phyloP scores from a whole-genome alignment of 2,329 filamentous ascomycete species.

The Aspergillus sp. region DNA sequence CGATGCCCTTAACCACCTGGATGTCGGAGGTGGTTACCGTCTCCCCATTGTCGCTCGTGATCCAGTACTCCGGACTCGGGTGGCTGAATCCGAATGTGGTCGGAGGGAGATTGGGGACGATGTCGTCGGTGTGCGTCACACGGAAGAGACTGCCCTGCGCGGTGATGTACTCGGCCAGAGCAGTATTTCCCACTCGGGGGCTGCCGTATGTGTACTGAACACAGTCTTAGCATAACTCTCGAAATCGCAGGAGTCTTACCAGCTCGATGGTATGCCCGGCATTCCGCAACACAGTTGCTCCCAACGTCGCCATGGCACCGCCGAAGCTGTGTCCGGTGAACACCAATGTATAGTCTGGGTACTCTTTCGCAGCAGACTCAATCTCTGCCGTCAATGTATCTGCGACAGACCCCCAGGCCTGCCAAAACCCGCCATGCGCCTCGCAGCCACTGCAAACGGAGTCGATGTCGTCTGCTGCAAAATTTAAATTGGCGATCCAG shows the following conservation, averaged over 20 bases:
- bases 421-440: constrained; percentile 40
- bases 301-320: constrained; percentile 42
- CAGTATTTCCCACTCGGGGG: constrained; percentile 34
- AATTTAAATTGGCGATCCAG: constrained; percentile 26
- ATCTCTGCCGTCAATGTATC: constrained; percentile 31
- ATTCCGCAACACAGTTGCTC: constrained; percentile 37
- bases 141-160: constrained; percentile 27
- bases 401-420: constrained; percentile 34
- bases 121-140: constrained; percentile 30
- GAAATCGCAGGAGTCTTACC: constrained; percentile 20
- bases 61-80: constrained; percentile 34
- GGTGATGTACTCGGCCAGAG: constrained; percentile 30
- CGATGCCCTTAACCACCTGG: constrained; percentile 22
- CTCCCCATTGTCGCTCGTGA: constrained; percentile 21
- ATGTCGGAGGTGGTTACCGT: constrained; percentile 24
- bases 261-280: constrained; percentile 33
- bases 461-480: constrained; percentile 17
- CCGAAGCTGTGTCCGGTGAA: constrained; percentile 45
- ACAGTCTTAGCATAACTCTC: constrained; percentile 4
- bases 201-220: constrained; percentile 34
- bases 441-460: constrained; percentile 37
- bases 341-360: constrained; percentile 36
- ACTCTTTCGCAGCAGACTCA: constrained; percentile 13
- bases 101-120: constrained; percentile 31
- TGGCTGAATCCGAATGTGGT: constrained; percentile 24